Evolutionary conservation across 2,329 filamentous ascomycete genomes (phyloP).

Genomic region (Penicillium expansum): DNA sequence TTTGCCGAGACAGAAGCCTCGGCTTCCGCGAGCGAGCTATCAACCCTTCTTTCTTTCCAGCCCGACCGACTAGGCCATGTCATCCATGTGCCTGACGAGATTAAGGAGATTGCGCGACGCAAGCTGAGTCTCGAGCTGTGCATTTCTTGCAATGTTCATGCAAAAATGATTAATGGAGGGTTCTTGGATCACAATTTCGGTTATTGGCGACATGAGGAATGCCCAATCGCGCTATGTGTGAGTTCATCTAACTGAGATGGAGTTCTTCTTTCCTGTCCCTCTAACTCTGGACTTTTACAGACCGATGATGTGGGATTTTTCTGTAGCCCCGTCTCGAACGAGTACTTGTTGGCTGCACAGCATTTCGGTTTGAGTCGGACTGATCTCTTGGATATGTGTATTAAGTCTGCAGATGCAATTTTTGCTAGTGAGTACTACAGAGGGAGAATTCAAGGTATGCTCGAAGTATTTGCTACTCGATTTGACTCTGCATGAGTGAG

Average conservation of each 20-base stretch:
- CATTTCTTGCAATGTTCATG: conserved; percentile 76
- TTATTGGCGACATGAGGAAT: conserved; percentile 62
- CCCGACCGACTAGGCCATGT: conserved; percentile 75
- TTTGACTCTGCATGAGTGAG: neutral
- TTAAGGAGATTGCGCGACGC: conserved; percentile 56
- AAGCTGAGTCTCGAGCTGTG: conserved; percentile 71
- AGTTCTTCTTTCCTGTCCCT: neutral
- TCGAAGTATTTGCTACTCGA: conserved; percentile 23
- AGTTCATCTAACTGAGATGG: conserved; percentile 37
- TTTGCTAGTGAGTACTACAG: conserved; percentile 65
- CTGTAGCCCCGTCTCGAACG: conserved; percentile 70
- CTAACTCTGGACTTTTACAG: conserved; percentile 41
- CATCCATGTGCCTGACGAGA: conserved; percentile 64
- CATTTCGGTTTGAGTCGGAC: conserved; percentile 60
- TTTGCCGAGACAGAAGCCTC: conserved; percentile 69
- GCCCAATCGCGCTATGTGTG: conserved; percentile 66
- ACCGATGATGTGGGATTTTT: conserved; percentile 85
- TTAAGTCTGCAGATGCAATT: conserved; percentile 61
- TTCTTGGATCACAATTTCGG: conserved; percentile 73
- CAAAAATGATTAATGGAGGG: conserved; percentile 66
- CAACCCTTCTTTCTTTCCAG: conserved; percentile 61
- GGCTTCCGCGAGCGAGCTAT: conserved; percentile 59
- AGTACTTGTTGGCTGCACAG: conserved; percentile 69
- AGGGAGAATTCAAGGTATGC: conserved; percentile 23
- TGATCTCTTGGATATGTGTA: conserved; percentile 56